A percentile compares a stretch with the other conserved stretches of the same genome.
Conservation (phyloP, 257 asterid genomes). For the Nicotiana paniculata region DNA sequence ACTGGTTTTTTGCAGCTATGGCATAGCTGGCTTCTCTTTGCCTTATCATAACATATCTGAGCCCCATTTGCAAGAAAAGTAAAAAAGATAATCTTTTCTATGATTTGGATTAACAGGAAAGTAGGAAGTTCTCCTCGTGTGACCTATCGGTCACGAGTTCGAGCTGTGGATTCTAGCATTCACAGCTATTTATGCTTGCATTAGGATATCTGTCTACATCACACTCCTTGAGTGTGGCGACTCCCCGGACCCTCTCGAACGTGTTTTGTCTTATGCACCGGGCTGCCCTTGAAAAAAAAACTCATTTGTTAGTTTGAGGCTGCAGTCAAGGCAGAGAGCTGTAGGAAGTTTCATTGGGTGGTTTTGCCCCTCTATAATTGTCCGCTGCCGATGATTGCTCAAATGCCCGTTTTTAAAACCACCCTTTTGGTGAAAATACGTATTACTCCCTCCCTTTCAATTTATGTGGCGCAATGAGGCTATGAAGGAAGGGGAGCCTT, state of each 20-base stretch:
- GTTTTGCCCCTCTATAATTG: constrained; percentile 29
- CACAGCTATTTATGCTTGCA: no score
- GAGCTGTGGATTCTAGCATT: no score
- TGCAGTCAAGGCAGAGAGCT: not conserved
- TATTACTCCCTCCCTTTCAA: not conserved
- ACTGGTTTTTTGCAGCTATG: constrained; percentile 20
- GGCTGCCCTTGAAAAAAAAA: not conserved
- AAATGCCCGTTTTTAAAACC: not conserved
- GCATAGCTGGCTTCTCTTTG: not conserved
- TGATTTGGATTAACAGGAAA: no score
- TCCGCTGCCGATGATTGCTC: constrained; percentile 16
- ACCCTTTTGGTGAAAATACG: not conserved
- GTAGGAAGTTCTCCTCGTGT: no score
- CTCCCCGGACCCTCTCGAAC: no score
- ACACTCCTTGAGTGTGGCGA: no score
- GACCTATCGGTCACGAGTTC: no score
- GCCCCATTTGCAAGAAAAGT: not conserved
- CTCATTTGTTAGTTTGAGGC: constrained; percentile 14
- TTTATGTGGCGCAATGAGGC: not conserved
- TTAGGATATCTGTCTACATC: no score
- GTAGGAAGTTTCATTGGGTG: constrained; percentile 15
- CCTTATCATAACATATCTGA: not conserved
- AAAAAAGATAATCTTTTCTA: no score
- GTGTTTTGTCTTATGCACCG: no score
- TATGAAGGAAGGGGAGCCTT: no score